Base-by-base conservation (phyloP, 192 early-diverging fungal species). In the Backusella tuberculispora region DNA sequence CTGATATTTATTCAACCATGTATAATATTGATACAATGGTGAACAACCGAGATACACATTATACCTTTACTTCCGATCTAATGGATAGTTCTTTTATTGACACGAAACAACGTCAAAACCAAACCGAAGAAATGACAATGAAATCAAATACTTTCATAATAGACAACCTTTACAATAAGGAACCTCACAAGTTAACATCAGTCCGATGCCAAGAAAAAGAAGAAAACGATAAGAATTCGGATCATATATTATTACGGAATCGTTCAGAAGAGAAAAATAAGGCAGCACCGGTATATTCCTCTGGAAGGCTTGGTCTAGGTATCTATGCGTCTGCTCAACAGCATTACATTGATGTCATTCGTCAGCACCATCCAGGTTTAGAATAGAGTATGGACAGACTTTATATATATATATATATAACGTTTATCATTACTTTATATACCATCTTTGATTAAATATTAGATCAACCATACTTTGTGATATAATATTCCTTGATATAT, bases 281-380 rank as follows among this genome's bases (percentile, higher is more conserved):
- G 0, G n/a, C n/a, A 12, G 21, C 21, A 5, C 17, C 21, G 50
- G 17, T 53, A 21, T 21, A 7, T 19, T 21, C 50, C 17, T 21
- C 17, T 21, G n/a, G 14, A 6, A 53, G 50, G 21, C n/a, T 21
- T 45, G 67, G 67, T 12, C 26, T 69, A 46, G 67, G 67, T 69
- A 44, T 69, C 0, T 69, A 69, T 69, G 67, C 67, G 6, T 69
- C 67, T 45, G 67, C 67, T 46, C 67, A 69, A n/a, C 67, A 69
- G 46, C 67, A 69, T 45, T 44, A 42, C 8, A 21, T 19, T 44
- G 67, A 69, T 69, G 67, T 69, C 21, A 69, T 69, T 45, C 67
- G 67, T 29, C 67, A 69, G 46, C 67, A 69, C 12, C 24, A 46
- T 14, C 38, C 42, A 21, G 41, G 38, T 13, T n/a, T 43, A 6